Evolutionary conservation across 2,329 filamentous ascomycete species (phyloP), one percentile per base, ranked within the genome.

Genomic region (Grosmannia huntii): DNA sequence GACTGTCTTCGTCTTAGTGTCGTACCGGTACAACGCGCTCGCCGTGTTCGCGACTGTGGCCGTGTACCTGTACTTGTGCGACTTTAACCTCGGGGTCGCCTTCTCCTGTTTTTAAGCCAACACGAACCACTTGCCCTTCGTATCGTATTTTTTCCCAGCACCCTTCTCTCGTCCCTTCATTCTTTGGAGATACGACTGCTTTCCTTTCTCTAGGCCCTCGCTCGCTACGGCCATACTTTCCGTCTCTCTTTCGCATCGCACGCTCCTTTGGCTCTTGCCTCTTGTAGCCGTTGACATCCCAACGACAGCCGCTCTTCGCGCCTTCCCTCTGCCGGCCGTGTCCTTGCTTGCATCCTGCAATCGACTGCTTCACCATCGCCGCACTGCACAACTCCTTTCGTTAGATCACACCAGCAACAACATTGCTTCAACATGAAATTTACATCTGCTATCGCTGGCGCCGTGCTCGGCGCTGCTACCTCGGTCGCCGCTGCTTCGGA

Each of bases 351-450:
- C 27, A 48, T 48, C 33, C 31, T 55, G 21, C 38, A 16, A 38
- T 21, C 19, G 10, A 5, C 50, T 11, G 23, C 36, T 28, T 44
- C 16, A n/a, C 41, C 2, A n/a, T n/a, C 41, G 16, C 16, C 16
- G 6, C 41, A n/a, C 21, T 19, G 2, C 41, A 19, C 19, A 6
- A 36, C 23, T 52, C 36, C 10, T 46, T 41, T 57, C 38, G 46
- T 21, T n/a, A n/a, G 41, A 19, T 4, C 1, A n/a, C 41, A 44
- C 9, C 31, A 33, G 19, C 10, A 1, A 38, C 23, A n/a, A 41
- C 14, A 21, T 46, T 2, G 3, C 16, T 38, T 31, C 63, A 62
- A 10, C 36, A 79, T 79, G 76, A 75, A 66, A 60, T 65, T 68
- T 64, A 67, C 69, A 55, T 68, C 62, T 36, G 61, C 70, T 53